Conservation (phyloP, 805 yeast genomes). For the Torulaspora delbrueckii region DNA sequence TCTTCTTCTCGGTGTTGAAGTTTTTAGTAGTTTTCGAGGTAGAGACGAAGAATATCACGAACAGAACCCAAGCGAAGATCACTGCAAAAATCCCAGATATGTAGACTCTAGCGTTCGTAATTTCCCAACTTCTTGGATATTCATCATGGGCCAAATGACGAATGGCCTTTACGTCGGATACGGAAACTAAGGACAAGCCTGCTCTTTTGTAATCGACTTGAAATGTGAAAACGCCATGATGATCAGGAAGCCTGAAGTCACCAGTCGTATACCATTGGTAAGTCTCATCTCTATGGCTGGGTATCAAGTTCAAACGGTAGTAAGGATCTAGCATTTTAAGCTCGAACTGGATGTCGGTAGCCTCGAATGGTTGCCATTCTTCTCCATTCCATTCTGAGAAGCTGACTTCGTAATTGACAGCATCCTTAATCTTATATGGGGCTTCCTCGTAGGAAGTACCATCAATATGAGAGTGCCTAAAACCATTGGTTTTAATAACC, state of each 20-base stretch:
- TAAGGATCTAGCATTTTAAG: conserved; percentile 92
- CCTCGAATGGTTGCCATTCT: conserved; percentile 66
- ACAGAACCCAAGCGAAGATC: conserved; percentile 67
- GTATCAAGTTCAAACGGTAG: conserved; percentile 65
- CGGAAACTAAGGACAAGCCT: conserved; percentile 66
- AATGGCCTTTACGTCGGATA: conserved; percentile 68
- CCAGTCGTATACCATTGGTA: conserved; percentile 49
- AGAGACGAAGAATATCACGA: conserved; percentile 56
- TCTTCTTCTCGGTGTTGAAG: conserved; percentile 21
- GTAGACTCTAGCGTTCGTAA: conserved; percentile 91
- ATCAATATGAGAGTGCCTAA: conserved; percentile 49
- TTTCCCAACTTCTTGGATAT: conserved; percentile 87
- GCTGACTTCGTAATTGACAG: conserved; percentile 49
- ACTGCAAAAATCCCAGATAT: conserved; percentile 67
- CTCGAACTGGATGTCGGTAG: conserved; percentile 71
- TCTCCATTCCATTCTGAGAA: conserved; percentile 47
- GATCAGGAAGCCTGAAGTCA: conserved; percentile 79
- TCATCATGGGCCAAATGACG: conserved; percentile 96
- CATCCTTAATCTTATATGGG: conserved; percentile 72
- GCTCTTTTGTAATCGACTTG: conserved; percentile 69
- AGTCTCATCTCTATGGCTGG: conserved; percentile 38
- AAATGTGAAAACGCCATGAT: conserved; percentile 94
- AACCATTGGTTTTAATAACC: conserved; percentile 52
- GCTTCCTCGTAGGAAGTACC: conserved; percentile 39
- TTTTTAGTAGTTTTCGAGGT: conserved; percentile 17